Evolutionary conservation across 495 filamentous ascomycete species (phyloP), one percentile per base, ranked within the genome.

Genomic region (Aspergillus asperescens): DNA sequence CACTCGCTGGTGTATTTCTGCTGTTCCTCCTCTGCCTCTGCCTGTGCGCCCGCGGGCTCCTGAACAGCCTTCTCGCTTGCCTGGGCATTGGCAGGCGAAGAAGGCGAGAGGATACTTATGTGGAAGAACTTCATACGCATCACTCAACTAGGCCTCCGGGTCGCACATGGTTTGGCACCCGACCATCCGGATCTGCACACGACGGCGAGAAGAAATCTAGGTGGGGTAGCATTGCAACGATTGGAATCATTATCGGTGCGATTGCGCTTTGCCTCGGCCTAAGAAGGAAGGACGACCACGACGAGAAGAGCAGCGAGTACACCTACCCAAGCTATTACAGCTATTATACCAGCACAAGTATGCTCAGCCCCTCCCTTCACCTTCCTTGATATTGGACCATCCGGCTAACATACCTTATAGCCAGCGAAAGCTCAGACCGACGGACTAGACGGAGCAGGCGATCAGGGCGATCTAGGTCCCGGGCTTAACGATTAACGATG

Each of bases 221-320:
- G 25, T 71, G 82, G 60, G 70, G 86, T 13, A 80, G 77, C 32
- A 61, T 80, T 40, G 83, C 79, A 12, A 77, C 68, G 13, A 63
- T 82, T 24, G 79, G 71, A 5, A 85, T 84, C 9, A 74, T 83
- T 2, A 69, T 90, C 31, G 80, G 81, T 41, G 84, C 80, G 19
- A 63, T 90, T 56, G 84, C 84, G 46, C 68, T 90, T 22, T 74
- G 88, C 32, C 73, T 96, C 42, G 90, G 89, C n/a, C 58, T 95
- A 65, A 87, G 80, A 74, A 80, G 85, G 58, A 74, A 67, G 59
- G 69, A 66, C 51, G 78, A 70, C 19, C 61, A 70, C 5, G 72
- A 77, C 22, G 70, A 72, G 53, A 74, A 69, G 57, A 75, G 71
- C 48, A 76, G 72, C 52, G 67, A 69, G 38, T 68, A 66, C 52